Conservation (phyloP, 306 rosid species). For the Corylus avellana region DNA sequence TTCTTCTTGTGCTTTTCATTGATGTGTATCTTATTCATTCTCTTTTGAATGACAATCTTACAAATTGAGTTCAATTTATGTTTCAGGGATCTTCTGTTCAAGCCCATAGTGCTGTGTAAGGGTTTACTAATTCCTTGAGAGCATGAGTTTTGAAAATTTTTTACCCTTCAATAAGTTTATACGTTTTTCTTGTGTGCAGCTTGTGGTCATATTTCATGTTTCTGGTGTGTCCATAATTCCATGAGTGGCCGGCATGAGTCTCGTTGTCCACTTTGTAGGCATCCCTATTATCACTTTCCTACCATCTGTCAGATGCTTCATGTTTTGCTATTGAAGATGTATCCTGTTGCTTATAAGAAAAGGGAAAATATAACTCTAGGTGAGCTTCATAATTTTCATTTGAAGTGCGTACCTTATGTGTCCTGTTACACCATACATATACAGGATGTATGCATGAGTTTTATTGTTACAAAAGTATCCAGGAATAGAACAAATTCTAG, state of each 20-base stretch:
- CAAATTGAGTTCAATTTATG: conserved; percentile 26
- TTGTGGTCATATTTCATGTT: conserved; percentile 85
- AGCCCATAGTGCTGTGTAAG: conserved; percentile 91
- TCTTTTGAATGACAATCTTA: conserved; percentile 12
- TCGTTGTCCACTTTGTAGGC: conserved; percentile 74
- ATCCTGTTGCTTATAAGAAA: conserved; percentile 61
- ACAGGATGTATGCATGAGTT: no score
- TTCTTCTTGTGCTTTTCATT: conserved; percentile 13
- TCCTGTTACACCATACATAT: no score
- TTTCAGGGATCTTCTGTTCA: conserved; percentile 82
- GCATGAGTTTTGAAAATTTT: not conserved
- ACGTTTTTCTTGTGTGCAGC: conserved; percentile 50
- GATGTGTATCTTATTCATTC: conserved; percentile 2
- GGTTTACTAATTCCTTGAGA: conserved; percentile 17
- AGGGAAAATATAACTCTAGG: conserved; percentile 67
- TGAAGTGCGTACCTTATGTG: not conserved
- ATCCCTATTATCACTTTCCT: conserved; percentile 71
- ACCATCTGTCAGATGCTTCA: conserved; percentile 73
- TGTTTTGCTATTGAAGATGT: conserved; percentile 65
- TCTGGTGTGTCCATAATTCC: conserved; percentile 83
- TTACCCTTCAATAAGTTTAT: conserved; percentile 1
- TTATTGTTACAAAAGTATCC: not conserved
- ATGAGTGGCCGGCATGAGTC: conserved; percentile 52
- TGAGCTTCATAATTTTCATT: conserved; percentile 27
- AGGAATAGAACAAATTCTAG: not conserved